Base-by-base conservation (phyloP, 441 rosid species). In the Gossypium trilobum region DNA sequence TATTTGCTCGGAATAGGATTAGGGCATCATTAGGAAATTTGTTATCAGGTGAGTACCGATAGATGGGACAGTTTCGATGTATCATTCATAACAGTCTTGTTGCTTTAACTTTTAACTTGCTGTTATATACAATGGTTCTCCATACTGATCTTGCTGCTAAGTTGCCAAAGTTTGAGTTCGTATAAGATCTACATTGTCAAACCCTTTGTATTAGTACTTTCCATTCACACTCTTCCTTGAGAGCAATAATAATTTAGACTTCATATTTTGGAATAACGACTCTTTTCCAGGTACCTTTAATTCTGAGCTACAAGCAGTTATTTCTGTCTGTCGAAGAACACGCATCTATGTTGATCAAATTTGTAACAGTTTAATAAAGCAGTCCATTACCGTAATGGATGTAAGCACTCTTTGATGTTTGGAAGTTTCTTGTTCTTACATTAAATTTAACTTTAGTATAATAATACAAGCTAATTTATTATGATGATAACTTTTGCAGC, bases 1-100 rank as follows among this genome's bases (percentile, higher is more conserved):
- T 86, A 57, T 95, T 83, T 87, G 99, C 82, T 69, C 88, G 99
- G 46, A 95, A 89, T 70, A 87, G 97, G 84, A 95, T 92, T 79
- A 86, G 95, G 27, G 81, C 84, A 77, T 85, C 97, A 52, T 82
- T 94, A 62, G 86, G 73, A 79, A 75, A 80, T 55, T 52, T 86
- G 66, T 78, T 86, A 54, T 88, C 97, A 77, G 79, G 99, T 87
- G 78, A 85, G 91, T 82, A 65, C 67, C 72, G 52, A 54, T 50
- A 22, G 29, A 70, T 42, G 8, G 31, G 39, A 9, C 60, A 14
- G 19, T 25, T 50, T 63, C 36, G 56, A 11, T 46, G 48, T 25
- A 1, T 71, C 61, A 46, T 58, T 6, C 51, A 33, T 51, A 5
- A 55, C 51, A 33, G 13, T 59, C 44, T 54, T 52, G 13, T 59